These are phyloP conservation scores for Quercus variabilis DNA, from an alignment of 306 rosid species.

Conservation along the genomic window DNA sequence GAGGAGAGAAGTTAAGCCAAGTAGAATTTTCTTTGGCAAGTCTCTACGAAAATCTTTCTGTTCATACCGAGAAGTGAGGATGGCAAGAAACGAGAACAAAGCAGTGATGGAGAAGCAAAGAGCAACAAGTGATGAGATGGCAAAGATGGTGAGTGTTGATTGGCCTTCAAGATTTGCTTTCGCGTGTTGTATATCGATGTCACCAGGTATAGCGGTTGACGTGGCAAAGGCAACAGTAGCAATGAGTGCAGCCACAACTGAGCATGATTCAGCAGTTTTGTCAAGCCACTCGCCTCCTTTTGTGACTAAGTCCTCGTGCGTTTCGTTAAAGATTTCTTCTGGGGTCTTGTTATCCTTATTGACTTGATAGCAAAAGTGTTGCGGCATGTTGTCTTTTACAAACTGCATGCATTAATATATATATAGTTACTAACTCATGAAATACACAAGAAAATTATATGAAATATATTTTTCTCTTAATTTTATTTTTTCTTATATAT, in stretches of 20 bases:
- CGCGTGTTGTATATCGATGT: neutral
- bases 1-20: conserved; percentile 13
- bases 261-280: conserved; percentile 45
- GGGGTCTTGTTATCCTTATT: conserved; percentile 32
- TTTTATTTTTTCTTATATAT: too few relatives aligned
- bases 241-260: conserved; percentile 50
- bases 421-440: too few relatives aligned
- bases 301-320: conserved; percentile 23
- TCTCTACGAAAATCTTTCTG: neutral
- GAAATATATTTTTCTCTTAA: too few relatives aligned
- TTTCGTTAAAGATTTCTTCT: conserved; percentile 28
- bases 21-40: conserved; percentile 8
- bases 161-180: conserved; percentile 2
- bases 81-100: conserved; percentile 5
- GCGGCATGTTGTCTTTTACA: conserved; percentile 36
- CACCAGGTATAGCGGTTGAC: conserved; percentile 33
- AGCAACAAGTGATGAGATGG: conserved; percentile 32
- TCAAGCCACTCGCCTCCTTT: conserved; percentile 40
- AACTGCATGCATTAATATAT: conserved; percentile 19
- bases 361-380: conserved; percentile 21
- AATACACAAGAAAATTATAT: too few relatives aligned
- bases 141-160: conserved; percentile 18
- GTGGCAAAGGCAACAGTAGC: conserved; percentile 54
- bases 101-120: conserved; percentile 33
- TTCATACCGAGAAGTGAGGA: conserved; percentile 14